phyloP scores from a whole-genome alignment of 2,329 filamentous ascomycete genomes.

The Calonectria naviculata region DNA sequence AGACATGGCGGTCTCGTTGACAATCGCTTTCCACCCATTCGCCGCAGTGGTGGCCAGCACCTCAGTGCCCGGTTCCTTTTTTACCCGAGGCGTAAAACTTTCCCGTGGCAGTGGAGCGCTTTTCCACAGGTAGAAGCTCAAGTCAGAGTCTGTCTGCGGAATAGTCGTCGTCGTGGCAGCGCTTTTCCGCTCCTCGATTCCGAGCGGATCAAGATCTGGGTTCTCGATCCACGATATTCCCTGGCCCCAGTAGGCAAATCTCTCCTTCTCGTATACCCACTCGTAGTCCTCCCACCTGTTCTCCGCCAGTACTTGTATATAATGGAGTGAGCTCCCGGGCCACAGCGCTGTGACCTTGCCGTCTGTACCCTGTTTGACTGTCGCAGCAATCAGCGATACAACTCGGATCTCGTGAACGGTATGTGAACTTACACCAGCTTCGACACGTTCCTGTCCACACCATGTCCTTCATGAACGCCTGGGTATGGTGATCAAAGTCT shows the following conservation, averaged over 20 bases:
- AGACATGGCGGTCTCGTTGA: neutral
- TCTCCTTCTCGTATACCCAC: constrained; percentile 32
- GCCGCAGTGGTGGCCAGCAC: neutral
- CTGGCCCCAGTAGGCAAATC: constrained; percentile 35
- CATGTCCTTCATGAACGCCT: constrained; percentile 53
- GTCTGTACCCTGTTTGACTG: constrained; percentile 43
- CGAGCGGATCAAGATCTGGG: constrained; percentile 31
- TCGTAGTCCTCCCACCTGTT: constrained; percentile 40
- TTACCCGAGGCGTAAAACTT: neutral
- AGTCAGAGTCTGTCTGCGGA: constrained; percentile 11
- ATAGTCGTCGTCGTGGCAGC: neutral
- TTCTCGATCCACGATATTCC: constrained; percentile 37
- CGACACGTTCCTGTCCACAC: constrained; percentile 57
- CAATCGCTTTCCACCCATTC: neutral
- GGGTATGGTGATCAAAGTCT: constrained; percentile 58
- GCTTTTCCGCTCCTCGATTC: constrained; percentile 19
- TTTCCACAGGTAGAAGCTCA: constrained; percentile 25
- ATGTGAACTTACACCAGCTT: constrained; percentile 53
- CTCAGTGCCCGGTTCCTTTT: neutral
- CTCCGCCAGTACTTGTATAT: constrained; percentile 53
- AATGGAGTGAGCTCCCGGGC: constrained; percentile 58
- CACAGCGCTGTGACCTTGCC: constrained; percentile 55
- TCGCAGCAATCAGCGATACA: neutral
- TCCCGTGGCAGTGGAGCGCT: constrained; percentile 11
- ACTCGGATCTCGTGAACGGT: neutral